Conservation (phyloP, 1,139 yeast genomes). For the Suhomyces anneliseae region DNA sequence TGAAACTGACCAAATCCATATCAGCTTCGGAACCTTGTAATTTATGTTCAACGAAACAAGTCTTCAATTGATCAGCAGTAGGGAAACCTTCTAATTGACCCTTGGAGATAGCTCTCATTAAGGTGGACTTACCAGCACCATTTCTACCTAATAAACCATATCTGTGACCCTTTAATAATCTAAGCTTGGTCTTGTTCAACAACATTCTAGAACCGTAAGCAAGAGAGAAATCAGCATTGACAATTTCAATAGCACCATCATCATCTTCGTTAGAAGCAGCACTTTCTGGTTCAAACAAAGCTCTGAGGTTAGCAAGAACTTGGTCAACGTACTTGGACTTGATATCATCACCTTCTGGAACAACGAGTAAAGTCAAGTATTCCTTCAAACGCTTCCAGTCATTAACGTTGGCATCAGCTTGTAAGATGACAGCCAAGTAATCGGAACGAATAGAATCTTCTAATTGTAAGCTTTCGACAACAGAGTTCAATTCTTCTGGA, state of each 20-base stretch:
- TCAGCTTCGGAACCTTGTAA: conserved; percentile 95
- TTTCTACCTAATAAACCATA: conserved; percentile 98
- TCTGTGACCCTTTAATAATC: conserved; percentile 91
- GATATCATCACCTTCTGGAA: conserved; percentile 34
- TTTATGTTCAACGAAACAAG: conserved; percentile 97
- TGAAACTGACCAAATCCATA: conserved; percentile 82
- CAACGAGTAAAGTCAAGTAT: conserved; percentile 50
- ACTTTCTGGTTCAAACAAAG: conserved; percentile 64
- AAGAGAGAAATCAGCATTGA: conserved; percentile 89
- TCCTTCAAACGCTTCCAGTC: conserved; percentile 79
- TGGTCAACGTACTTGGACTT: conserved; percentile 43
- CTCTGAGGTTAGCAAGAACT: conserved; percentile 58
- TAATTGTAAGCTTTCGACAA: conserved; percentile 25
- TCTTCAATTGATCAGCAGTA: conserved; percentile 77
- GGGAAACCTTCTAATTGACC: conserved; percentile 99
- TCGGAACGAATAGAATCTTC: conserved; percentile 37
- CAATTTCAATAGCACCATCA: conserved; percentile 68
- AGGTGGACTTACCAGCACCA: conserved; percentile 98
- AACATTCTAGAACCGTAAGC: conserved; percentile 98
- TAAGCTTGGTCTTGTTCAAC: conserved; percentile 83
- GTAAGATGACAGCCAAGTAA: conserved; percentile 58
- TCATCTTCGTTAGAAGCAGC: conserved; percentile 50
- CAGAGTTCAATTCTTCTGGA: conserved; percentile 23
- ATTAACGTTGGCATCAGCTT: conserved; percentile 80
- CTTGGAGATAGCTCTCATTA: conserved; percentile 95